Evolutionary conservation across 306 rosid genomes (phyloP).

Genomic region (Mimosa pudica): DNA sequence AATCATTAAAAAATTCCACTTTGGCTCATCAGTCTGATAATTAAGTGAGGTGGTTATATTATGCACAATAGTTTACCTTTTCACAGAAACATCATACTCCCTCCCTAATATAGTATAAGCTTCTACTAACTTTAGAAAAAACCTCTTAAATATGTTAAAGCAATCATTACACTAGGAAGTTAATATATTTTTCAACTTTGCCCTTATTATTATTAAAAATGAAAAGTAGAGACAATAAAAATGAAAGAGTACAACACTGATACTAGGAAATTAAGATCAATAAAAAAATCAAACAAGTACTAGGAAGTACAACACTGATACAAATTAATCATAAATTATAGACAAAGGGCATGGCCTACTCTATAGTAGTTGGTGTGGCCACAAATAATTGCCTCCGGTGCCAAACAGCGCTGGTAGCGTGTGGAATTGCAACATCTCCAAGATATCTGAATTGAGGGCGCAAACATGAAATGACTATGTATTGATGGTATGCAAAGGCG

Average conservation of each 20-base stretch:
- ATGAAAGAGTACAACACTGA: no score
- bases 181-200: no score
- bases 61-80: neutral
- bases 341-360: constrained; percentile 58
- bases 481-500: constrained; percentile 91
- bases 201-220: no score
- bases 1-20: constrained; percentile 25
- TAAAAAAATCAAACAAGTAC: constrained; percentile 1
- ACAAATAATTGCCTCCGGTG: constrained; percentile 94
- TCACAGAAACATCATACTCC: neutral
- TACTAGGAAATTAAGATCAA: neutral
- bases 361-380: constrained; percentile 94
- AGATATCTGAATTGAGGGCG: constrained; percentile 96
- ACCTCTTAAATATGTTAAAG: no score
- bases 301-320: constrained; percentile 3
- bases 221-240: no score
- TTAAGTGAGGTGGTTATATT: neutral
- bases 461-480: constrained; percentile 91
- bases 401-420: constrained; percentile 94
- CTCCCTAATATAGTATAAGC: no score
- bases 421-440: constrained; percentile 95
- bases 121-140: no score
- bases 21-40: neutral
- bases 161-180: no score
- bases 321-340: neutral